Evolutionary conservation across 2,329 filamentous ascomycete species (phyloP).

Genomic region (Coleophoma crateriformis): DNA sequence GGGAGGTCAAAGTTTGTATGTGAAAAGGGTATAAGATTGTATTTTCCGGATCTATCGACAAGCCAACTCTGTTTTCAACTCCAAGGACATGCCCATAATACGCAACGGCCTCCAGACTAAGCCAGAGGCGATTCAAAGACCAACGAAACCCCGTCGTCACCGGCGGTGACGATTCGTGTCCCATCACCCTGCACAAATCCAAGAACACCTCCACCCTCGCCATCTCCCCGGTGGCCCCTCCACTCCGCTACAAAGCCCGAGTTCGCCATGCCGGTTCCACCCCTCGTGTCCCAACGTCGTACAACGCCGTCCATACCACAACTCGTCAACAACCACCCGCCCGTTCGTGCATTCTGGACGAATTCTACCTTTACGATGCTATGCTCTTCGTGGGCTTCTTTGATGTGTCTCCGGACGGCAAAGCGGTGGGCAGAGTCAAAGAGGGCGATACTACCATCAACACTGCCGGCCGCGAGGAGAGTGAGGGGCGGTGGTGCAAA

Average conservation of each 20-base stretch:
- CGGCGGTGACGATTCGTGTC: constrained; percentile 76
- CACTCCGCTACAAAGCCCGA: constrained; percentile 78
- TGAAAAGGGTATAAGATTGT: no score
- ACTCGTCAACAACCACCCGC: constrained; percentile 70
- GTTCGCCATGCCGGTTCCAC: constrained; percentile 59
- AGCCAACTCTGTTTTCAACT: no score
- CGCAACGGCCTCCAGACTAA: not conserved
- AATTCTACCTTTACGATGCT: constrained; percentile 94
- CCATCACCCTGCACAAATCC: constrained; percentile 85
- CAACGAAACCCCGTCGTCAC: constrained; percentile 72
- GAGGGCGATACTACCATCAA: constrained; percentile 74
- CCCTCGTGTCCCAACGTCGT: constrained; percentile 76
- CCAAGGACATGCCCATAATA: no score
- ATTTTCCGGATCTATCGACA: no score
- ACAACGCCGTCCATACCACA: constrained; percentile 92
- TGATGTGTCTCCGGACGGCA: constrained; percentile 76
- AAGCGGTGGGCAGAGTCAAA: constrained; percentile 86
- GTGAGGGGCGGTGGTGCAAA: constrained; percentile 50
- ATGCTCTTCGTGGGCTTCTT: constrained; percentile 78
- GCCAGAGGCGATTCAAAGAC: constrained; percentile 51
- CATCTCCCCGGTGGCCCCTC: constrained; percentile 81
- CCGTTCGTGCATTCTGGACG: constrained; percentile 45
- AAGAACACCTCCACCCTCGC: constrained; percentile 82
- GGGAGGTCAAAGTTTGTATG: no score
- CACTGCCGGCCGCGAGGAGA: constrained; percentile 59